phyloP scores from a whole-genome alignment of 176 grass and related monocot species.

The Oryza meyeriana region DNA sequence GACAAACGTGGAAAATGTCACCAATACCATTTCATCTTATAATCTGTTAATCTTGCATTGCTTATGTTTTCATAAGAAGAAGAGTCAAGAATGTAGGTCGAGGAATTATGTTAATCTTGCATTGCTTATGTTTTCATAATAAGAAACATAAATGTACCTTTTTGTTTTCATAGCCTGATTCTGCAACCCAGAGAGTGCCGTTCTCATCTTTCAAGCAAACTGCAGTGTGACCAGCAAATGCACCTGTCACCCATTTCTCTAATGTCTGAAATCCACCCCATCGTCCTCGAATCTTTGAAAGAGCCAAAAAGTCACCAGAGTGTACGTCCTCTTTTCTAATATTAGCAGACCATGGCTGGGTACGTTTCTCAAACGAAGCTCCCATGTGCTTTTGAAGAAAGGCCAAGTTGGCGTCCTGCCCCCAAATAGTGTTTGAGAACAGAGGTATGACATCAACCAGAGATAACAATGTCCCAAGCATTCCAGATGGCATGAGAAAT shows the following conservation, averaged over 20 bases:
- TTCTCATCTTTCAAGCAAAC: constrained; percentile 90
- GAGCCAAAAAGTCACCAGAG: constrained; percentile 87
- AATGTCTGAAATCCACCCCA: constrained; percentile 97
- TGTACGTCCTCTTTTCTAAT: constrained; percentile 73
- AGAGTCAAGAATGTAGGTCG: neutral
- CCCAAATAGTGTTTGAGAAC: constrained; percentile 93
- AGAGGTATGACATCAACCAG: constrained; percentile 82
- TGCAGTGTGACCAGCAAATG: constrained; percentile 96
- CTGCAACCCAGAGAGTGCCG: constrained; percentile 81
- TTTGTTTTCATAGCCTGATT: constrained; percentile 94
- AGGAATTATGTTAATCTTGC: neutral
- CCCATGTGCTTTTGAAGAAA: constrained; percentile 94
- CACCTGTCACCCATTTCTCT: constrained; percentile 97
- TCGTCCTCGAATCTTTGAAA: constrained; percentile 89
- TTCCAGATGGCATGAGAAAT: constrained; percentile 94
- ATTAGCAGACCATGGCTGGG: constrained; percentile 54
- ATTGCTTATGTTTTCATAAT: too few species aligned
- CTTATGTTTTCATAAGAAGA: neutral
- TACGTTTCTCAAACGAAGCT: constrained; percentile 71
- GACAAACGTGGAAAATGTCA: neutral
- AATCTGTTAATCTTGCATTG: neutral
- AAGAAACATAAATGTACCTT: constrained; percentile 43
- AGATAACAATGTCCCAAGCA: constrained; percentile 89
- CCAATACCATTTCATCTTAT: neutral
- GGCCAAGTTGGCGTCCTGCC: constrained; percentile 88